Conservation (phyloP, 2,329 filamentous ascomycete species). For the Ascochyta pisi region DNA sequence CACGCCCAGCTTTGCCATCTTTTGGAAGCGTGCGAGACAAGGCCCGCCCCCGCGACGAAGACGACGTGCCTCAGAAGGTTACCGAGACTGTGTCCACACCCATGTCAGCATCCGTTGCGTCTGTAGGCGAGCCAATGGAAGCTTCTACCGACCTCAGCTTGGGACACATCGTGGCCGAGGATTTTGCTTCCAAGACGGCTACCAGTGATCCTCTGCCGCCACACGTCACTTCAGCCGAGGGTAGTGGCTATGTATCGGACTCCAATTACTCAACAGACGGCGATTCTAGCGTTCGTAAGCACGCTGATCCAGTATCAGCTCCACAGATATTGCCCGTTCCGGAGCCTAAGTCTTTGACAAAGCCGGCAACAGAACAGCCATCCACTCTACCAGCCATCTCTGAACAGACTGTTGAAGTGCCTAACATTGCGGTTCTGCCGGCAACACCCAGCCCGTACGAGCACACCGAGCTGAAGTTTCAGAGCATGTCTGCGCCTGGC, state of each 20-base stretch:
- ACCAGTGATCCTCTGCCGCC: constrained; percentile 70
- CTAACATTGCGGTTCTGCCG: constrained; percentile 45
- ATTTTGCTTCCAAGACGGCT: constrained; percentile 56
- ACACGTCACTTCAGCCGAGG: constrained; percentile 73
- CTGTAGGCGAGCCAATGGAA: constrained; percentile 52
- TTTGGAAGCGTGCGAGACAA: constrained; percentile 77
- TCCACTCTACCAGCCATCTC: constrained; percentile 13
- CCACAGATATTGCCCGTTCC: constrained; percentile 21
- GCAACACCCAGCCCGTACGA: constrained; percentile 43
- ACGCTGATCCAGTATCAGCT: constrained; percentile 15
- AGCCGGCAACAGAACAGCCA: constrained; percentile 21
- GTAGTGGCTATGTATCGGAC: constrained; percentile 68
- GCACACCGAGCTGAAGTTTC: constrained; percentile 34
- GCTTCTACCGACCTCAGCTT: constrained; percentile 67
- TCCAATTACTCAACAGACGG: constrained; percentile 46
- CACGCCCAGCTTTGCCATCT: constrained; percentile 74
- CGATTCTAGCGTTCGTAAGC: constrained; percentile 18
- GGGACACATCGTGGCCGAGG: constrained; percentile 63
- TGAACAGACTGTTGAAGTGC: constrained; percentile 32
- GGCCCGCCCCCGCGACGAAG: constrained; percentile 57
- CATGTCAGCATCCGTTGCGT: constrained; percentile 42
- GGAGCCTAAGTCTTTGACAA: constrained; percentile 42
- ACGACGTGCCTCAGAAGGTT: constrained; percentile 60
- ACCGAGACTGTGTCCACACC: constrained; percentile 53
- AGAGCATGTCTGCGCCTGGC: constrained; percentile 36